Percentiles rank a stretch among this genome's conserved stretches.
Evolutionary conservation across 768 basidiomycete genomes (phyloP).

Genomic region (Mycena rosella): DNA sequence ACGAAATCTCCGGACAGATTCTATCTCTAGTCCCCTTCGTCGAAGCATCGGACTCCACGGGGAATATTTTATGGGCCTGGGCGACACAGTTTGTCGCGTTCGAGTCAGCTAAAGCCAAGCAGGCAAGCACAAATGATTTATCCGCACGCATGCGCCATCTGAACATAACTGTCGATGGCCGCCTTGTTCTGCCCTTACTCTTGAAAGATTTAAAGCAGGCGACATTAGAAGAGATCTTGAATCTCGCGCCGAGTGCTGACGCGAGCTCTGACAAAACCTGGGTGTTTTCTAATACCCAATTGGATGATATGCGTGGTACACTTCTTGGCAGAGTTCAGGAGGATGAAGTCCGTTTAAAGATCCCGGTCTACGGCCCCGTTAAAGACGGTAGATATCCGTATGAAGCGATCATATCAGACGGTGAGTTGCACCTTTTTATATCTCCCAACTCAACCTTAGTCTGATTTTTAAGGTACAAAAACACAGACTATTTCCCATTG

Average conservation of each 20-base stretch:
- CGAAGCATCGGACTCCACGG: too few species aligned
- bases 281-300: conserved; percentile 5
- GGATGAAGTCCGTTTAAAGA: not conserved
- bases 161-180: conserved; percentile 9
- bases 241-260: not conserved
- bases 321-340: not conserved
- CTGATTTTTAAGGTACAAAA: not conserved
- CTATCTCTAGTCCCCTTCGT: too few species aligned
- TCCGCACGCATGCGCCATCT: conserved; percentile 4
- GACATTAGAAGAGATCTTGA: not conserved
- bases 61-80: conserved; percentile 21
- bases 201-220: not conserved
- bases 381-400: conserved; percentile 18
- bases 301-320: not conserved
- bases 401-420: not conserved
- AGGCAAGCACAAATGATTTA: not conserved
- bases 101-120: conserved; percentile 13
- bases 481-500: not conserved
- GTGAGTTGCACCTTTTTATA: not conserved
- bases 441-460: not conserved
- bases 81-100: conserved; percentile 11
- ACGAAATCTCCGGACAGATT: conserved; percentile 19
- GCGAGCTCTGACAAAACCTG: conserved; percentile 2
- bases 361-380: conserved; percentile 10
- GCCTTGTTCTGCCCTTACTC: conserved; percentile 3